Evolutionary conservation across 2,329 filamentous ascomycete genomes (phyloP), one percentile per base, ranked within the genome.

Genomic region (Fusarium abutilonis): DNA sequence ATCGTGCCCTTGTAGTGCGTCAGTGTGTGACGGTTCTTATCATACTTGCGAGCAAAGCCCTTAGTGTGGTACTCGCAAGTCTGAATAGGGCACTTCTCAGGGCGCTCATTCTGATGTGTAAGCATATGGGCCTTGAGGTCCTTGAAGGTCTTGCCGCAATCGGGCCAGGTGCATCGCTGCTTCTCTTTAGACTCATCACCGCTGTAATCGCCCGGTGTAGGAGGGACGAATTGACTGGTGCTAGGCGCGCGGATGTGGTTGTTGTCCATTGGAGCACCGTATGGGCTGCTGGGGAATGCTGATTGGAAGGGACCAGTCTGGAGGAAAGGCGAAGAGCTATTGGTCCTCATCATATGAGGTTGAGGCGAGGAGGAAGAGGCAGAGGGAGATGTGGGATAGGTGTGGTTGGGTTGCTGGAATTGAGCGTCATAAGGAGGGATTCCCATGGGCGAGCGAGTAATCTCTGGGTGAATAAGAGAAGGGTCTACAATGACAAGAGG

Each of bases 1-100:
- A 97, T 97, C 44, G 91, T 97, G 36, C 93, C 93, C 79, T 97
- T 97, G 84, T 97, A 97, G 76, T 97, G 93, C 6, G 93, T 97
- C 62, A 97, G 78, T 6, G 93, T 96, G 76, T 97, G 93, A 40
- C 93, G 83, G 78, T 97, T 97, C 83, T 96, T 96, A 81, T 97
- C 93, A 74, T 97, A 97, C 78, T 97, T 97, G 69, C 93, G 85
- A 10, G 93, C 93, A 73, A 97, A 97, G 4, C 93, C 93, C 78
- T 97, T 97, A 72, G 85, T 80, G 79, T 96, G 89, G 77, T 97
- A 97, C 72, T 96, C 92, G 80, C 93, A 97, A 0, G 89, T 95
- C 55, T 89, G 83, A 67, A 97, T 97, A 1, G 93, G 93, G 78
- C 93, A 97, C 80, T 97, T 97, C 74, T 97, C 93, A 0, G 93